Percentiles rank a stretch among this genome's conserved stretches.
phyloP scores from a whole-genome alignment of 2,329 filamentous ascomycete species.

The Neofusicoccum sp. region DNA sequence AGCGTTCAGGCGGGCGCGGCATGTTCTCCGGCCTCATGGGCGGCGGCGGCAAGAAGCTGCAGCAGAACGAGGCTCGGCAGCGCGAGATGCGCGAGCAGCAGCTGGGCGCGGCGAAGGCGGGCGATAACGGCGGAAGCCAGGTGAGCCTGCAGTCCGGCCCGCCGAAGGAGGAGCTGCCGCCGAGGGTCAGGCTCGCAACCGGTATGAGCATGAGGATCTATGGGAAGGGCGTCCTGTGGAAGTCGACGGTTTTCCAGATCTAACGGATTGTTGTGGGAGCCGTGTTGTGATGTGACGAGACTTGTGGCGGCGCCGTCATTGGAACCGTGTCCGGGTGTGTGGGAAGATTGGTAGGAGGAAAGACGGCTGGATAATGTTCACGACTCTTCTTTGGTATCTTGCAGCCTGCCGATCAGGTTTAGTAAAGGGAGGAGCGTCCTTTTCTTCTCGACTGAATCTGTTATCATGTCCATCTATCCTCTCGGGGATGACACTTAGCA shows the following conservation, averaged over 20 bases:
- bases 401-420: neutral
- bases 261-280: neutral
- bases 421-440: too few relatives aligned
- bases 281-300: neutral
- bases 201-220: slow-evolving; percentile 49
- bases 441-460: neutral
- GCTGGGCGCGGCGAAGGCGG: neutral
- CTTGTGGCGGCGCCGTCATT: too few relatives aligned
- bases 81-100: slow-evolving; percentile 13
- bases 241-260: slow-evolving; percentile 44
- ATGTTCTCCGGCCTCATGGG: slow-evolving; percentile 46
- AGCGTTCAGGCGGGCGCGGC: slow-evolving; percentile 24
- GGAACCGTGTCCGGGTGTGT: too few relatives aligned
- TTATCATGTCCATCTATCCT: too few relatives aligned
- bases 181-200: slow-evolving; percentile 48
- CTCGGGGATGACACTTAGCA: too few relatives aligned
- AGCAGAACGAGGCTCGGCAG: neutral
- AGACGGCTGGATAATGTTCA: neutral
- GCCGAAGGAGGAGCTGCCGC: slow-evolving; percentile 41
- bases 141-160: slow-evolving; percentile 11
- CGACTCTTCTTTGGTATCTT: neutral
- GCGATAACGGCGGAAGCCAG: slow-evolving; percentile 16
- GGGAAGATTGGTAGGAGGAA: neutral
- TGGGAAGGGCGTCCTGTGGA: slow-evolving; percentile 49
- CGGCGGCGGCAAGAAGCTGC: slow-evolving; percentile 15